Percentiles rank a stretch among this genome's conserved stretches.
Conservation (phyloP, 2,329 filamentous ascomycete species). For the Aspergillus costaricaensis region DNA sequence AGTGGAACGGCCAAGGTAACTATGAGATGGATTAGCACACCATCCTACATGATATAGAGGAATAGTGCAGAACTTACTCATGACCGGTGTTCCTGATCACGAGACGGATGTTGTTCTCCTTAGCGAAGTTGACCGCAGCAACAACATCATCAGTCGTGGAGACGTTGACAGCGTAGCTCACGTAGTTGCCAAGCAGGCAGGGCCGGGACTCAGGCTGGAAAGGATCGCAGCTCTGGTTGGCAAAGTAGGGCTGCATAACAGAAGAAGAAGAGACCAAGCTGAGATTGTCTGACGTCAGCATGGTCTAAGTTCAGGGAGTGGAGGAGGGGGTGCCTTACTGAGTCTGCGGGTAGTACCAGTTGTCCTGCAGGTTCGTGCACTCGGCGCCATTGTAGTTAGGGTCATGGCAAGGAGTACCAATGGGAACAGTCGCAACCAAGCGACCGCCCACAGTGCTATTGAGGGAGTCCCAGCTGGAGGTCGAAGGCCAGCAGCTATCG, state of each 20-base stretch:
- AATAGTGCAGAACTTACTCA: constrained; percentile 28
- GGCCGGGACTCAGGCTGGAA: constrained; percentile 26
- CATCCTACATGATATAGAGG: not conserved
- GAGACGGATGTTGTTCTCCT: constrained; percentile 53
- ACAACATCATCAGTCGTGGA: constrained; percentile 31
- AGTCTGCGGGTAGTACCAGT: constrained; percentile 31
- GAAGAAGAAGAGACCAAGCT: constrained; percentile 32
- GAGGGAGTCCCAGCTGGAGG: constrained; percentile 34
- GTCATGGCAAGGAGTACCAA: constrained; percentile 41
- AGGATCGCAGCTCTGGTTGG: constrained; percentile 36
- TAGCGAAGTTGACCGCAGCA: constrained; percentile 46
- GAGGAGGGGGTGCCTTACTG: constrained; percentile 24
- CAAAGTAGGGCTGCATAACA: constrained; percentile 36
- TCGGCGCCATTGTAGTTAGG: constrained; percentile 26
- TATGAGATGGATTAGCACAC: constrained; percentile 4
- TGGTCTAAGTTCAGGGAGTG: not conserved
- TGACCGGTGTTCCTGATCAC: constrained; percentile 49
- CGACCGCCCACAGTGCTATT: constrained; percentile 42
- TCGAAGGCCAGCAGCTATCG: constrained; percentile 43
- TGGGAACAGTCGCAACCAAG: constrained; percentile 42
- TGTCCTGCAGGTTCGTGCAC: constrained; percentile 21
- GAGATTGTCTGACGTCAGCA: not conserved
- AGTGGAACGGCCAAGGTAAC: constrained; percentile 57
- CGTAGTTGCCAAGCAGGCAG: constrained; percentile 34
- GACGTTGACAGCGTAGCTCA: constrained; percentile 39